A percentile compares a stretch with the other conserved stretches of the same genome.
Conservation (phyloP, 1,284 basidiomycete species). For the Rhodotorula glutinis region DNA sequence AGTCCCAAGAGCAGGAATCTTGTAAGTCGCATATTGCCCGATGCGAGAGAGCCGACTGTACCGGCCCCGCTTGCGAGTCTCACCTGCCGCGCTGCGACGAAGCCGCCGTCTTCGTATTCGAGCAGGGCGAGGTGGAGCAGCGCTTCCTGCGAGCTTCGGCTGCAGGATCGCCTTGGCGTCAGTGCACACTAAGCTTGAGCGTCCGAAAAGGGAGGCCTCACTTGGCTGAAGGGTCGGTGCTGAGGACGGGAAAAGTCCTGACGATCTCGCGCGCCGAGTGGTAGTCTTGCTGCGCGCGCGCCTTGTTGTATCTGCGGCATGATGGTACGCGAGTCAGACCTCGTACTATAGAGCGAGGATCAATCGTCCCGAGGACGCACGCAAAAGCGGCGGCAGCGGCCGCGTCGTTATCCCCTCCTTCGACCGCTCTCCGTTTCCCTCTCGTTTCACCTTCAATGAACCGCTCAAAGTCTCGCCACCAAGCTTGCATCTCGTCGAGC, state of each 20-base stretch:
- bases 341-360: too few species aligned
- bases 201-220: background rate
- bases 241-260: background rate
- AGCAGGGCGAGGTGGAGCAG: conserved; percentile 28
- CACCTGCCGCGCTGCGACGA: conserved; percentile 3
- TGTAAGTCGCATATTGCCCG: too few species aligned
- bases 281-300: conserved; percentile 10
- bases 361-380: too few species aligned
- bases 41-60: background rate
- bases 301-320: conserved; percentile 5
- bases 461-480: conserved; percentile 9
- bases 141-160: conserved; percentile 13
- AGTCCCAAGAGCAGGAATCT: too few species aligned
- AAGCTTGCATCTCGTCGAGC: conserved; percentile 12
- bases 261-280: conserved; percentile 9
- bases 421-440: background rate
- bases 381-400: too few species aligned
- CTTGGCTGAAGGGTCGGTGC: background rate
- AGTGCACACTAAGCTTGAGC: too few species aligned
- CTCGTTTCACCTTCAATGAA: conserved; percentile 8
- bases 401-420: background rate
- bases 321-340: fast-evolving
- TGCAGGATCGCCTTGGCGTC: background rate
- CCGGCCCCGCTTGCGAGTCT: background rate
- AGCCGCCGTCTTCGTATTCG: conserved; percentile 20